Evolutionary conservation across 2,329 filamentous ascomycete genomes (phyloP).

Genomic region (Aspergillus alliaceus): DNA sequence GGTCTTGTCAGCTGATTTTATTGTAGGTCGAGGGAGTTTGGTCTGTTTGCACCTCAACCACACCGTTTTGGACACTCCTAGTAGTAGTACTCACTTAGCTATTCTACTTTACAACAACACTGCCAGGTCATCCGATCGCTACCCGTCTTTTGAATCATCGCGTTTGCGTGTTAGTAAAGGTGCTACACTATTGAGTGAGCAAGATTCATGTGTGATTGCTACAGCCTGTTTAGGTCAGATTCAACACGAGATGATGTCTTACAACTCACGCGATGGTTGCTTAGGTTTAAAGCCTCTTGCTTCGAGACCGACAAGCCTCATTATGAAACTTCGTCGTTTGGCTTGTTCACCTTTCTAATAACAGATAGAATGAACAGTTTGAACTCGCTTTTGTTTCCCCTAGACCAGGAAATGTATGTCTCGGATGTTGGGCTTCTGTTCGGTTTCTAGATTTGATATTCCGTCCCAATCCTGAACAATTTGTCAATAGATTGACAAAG

Average conservation of each 20-base stretch:
- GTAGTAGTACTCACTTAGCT: too few relatives aligned
- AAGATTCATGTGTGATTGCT: too few relatives aligned
- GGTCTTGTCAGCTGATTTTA: too few relatives aligned
- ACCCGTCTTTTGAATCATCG: too few relatives aligned
- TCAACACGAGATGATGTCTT: neutral
- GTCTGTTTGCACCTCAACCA: too few relatives aligned
- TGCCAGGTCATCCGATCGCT: too few relatives aligned
- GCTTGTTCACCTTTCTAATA: neutral
- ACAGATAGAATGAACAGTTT: neutral
- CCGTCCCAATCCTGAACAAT: neutral
- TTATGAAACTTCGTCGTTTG: neutral
- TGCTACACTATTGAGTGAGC: too few relatives aligned
- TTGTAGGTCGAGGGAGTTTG: too few relatives aligned
- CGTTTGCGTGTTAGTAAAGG: too few relatives aligned
- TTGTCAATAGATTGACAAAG: neutral
- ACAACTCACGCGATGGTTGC: neutral
- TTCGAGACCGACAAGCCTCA: neutral
- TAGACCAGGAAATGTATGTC: neutral
- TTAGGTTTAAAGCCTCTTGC: neutral
- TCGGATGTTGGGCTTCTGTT: neutral
- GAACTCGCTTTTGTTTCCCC: neutral
- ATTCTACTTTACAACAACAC: too few relatives aligned
- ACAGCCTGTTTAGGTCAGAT: too few relatives aligned
- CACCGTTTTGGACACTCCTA: too few relatives aligned
- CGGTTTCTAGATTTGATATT: neutral